Base-by-base conservation (phyloP, 2,329 filamentous ascomycete species). In the Epichloe uncinata region DNA sequence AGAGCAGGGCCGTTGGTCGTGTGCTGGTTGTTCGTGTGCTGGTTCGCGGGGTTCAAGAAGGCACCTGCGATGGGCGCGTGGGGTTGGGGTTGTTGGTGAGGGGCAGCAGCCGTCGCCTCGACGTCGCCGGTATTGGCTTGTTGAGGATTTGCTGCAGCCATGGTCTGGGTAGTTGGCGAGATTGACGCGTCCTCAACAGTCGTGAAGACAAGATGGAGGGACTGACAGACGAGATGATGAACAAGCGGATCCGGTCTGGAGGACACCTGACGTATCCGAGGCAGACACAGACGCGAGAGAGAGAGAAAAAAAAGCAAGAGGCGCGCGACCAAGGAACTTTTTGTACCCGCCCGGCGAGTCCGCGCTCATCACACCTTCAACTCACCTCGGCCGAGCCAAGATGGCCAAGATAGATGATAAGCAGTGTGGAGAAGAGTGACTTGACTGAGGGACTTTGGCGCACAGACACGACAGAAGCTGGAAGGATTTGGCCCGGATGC, bases 41-140 rank as follows among this genome's bases (percentile, higher is more conserved):
- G 70, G 57, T 71, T 61, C 13, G 60, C 54, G 42, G 65, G 62
- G 38, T 70, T 63, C 47, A 68, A 60, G 45, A 68, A 60, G 16
- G 62, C 63, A 47, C 52, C 34, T 4, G 47, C 46, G 26, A 44
- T 36, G 43, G 52, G 44, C 18, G 43, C 33, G 46, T 45, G 50
- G 22, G 46, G 48, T n/a, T 48, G 50, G 16, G 46, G 48, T n/a
- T 47, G 48, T 1, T 42, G 22, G 2, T 38, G 42, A 11, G 18
- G 48, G 6, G 35, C 26, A 5, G 46, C 37, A 33, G 46, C 47
- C 30, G 30, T 36, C 9, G 38, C 34, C 34, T 43, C 22, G 1
- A 30, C 9, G 35, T 43, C 36, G 38, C 22, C 26, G 22, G 44
- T 33, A 12, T 37, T 33, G 40, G 40, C 46, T 20, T 7, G 47